phyloP scores from a whole-genome alignment of 2,329 filamentous ascomycete species.

The Talaromyces sp. region DNA sequence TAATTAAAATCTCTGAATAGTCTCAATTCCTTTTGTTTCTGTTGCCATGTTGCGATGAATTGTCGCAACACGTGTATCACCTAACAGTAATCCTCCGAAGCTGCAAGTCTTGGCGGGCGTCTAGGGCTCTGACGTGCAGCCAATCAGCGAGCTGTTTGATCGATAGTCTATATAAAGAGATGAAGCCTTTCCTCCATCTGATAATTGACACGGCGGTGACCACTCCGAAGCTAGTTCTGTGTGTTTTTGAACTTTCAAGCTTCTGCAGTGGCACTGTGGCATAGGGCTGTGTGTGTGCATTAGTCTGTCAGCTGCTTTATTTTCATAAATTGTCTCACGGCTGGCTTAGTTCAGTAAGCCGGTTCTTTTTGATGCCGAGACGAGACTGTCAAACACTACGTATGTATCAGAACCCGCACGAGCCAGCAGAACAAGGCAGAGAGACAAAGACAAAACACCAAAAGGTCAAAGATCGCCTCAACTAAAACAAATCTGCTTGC shows the following conservation, averaged over 20 bases:
- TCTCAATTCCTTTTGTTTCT: neutral
- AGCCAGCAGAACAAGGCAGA: neutral
- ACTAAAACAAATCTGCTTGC: neutral
- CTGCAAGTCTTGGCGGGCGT: neutral
- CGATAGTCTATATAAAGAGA: neutral
- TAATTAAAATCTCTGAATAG: neutral
- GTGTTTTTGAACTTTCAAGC: neutral
- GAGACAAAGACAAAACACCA: neutral
- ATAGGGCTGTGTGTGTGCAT: slow-evolving; percentile 6
- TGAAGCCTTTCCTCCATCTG: neutral
- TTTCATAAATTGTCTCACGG: no score
- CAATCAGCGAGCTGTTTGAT: neutral
- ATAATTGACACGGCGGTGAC: neutral
- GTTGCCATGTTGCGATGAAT: no score
- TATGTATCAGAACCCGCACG: no score
- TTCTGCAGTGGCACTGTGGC: neutral
- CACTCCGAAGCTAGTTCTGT: neutral
- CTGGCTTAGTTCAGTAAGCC: no score
- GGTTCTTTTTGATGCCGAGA: no score
- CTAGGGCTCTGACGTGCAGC: neutral
- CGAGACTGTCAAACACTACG: no score
- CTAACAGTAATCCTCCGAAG: neutral
- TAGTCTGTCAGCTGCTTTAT: neutral
- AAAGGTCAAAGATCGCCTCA: neutral
- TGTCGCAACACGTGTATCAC: neutral